Base-by-base conservation (phyloP, 1,284 basidiomycete genomes). In the Stygiomarasmius scandens region DNA sequence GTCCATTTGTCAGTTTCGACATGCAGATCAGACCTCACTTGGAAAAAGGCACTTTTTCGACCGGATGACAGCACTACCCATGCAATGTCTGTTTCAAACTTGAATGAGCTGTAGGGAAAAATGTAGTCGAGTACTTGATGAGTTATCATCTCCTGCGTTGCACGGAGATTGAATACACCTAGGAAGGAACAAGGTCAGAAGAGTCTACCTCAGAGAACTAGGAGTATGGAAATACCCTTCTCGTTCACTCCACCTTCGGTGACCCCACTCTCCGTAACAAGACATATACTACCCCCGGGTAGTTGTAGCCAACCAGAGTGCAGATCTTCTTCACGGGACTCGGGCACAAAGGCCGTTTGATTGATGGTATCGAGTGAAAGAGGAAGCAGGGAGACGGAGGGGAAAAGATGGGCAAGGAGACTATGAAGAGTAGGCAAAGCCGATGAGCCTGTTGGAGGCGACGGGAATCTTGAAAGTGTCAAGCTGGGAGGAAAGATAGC, bases 71-170 rank as follows among this genome's bases (percentile, higher is more conserved):
- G 69, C 0, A 92, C 73, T 24, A 95, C 63, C 57, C 89, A 83
- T 41, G 72, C 77, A 20, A 92, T 74, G 64, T 94, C 91, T 1
- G 90, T 92, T 25, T 87, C 80, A 66, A 95, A 92, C 11, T 83
- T 76, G 67, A 90, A 93, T 56, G 69, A 76, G 64, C 86, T 90
- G 71, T 84, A 95, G 0, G 93, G 93, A 70, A 95, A 95, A 29
- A 80, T 72, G 68, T 95, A 95, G 11, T 85, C 77, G n/a, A 95
- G 72, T 2, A 84, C 87, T 66, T 93, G 92, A 14, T 76, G 74
- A 43, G 76, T 76, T 67, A 95, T 83, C 56, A 85, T 79, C 49
- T 87, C 81, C 59, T 92, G 88, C n/a, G 90, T 71, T 0, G 86
- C 81, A 45, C 76, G 82, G 32, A 95, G 71, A 64, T 93, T 95